Conservation (phyloP, 805 yeast genomes). For the Schwanniomyces sp. region DNA sequence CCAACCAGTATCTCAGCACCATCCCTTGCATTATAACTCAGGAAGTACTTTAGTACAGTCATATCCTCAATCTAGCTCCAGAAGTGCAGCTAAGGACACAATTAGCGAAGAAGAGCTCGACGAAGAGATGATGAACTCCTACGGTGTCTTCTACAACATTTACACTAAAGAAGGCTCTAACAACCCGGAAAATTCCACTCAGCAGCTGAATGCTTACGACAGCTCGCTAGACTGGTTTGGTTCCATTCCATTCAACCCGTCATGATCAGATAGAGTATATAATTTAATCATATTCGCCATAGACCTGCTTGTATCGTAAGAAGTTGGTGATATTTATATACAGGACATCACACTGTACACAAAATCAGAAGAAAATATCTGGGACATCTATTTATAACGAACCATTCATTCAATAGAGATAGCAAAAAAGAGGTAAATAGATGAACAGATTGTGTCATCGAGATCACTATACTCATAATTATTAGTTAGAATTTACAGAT, state of each 20-base stretch:
- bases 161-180: conserved; percentile 33
- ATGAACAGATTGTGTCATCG: not conserved
- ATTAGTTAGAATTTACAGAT: too few species aligned
- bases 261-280: conserved; percentile 12
- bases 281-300: not conserved
- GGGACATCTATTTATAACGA: not conserved
- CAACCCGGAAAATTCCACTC: conserved; percentile 15
- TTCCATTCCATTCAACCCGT: conserved; percentile 44
- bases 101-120: conserved; percentile 29
- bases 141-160: conserved; percentile 38
- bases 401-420: not conserved
- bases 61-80: not conserved
- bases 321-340: not conserved
- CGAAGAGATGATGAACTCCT: conserved; percentile 33
- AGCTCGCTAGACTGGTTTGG: conserved; percentile 35
- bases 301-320: too few species aligned
- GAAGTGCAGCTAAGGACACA: not conserved
- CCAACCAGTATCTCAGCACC: conserved; percentile 54
- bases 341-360: not conserved
- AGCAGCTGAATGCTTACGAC: conserved; percentile 22
- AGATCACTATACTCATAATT: too few species aligned
- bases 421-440: not conserved
- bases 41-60: conserved; percentile 17
- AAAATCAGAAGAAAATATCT: not conserved
- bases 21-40: conserved; percentile 43